phyloP scores from a whole-genome alignment of 1,284 basidiomycete genomes.

The Pterulicium gracile region DNA sequence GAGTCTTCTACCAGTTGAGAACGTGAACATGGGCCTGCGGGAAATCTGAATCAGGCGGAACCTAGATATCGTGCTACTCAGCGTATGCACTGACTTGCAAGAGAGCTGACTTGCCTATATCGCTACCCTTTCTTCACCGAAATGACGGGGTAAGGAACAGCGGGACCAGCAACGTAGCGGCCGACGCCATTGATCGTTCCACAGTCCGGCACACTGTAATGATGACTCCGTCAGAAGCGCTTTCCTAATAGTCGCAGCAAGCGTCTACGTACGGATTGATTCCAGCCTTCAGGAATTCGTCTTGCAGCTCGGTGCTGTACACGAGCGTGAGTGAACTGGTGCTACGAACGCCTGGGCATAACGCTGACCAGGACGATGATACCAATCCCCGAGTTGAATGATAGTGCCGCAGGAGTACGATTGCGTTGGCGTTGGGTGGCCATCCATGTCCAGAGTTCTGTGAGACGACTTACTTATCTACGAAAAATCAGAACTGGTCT shows the following conservation, averaged over 20 bases:
- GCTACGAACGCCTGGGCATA: background rate
- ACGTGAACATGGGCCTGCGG: conserved; percentile 25
- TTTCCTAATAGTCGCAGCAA: background rate
- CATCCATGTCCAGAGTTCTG: conserved; percentile 21
- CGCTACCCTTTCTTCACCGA: conserved; percentile 23
- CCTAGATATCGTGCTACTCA: conserved; percentile 7
- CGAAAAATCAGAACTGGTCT: background rate
- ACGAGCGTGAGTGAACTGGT: background rate
- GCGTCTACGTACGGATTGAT: conserved; percentile 19
- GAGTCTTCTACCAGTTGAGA: conserved; percentile 19
- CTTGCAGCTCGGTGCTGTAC: conserved; percentile 16
- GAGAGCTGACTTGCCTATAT: conserved; percentile 16
- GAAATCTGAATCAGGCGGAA: conserved; percentile 44
- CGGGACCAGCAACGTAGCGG: conserved; percentile 18
- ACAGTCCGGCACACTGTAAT: conserved; percentile 17
- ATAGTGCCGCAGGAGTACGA: conserved; percentile 13
- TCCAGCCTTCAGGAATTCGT: conserved; percentile 27
- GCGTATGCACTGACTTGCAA: too few relatives aligned
- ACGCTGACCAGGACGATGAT: conserved; percentile 23
- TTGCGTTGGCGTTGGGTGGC: too few relatives aligned
- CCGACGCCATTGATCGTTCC: conserved; percentile 33
- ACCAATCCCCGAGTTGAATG: conserved; percentile 33
- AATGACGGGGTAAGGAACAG: conserved; percentile 23
- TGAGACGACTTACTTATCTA: background rate
- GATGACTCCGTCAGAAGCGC: background rate